Evolutionary conservation across 129 eudicot genomes (phyloP).

Genomic region (Escallonia herrerae): DNA sequence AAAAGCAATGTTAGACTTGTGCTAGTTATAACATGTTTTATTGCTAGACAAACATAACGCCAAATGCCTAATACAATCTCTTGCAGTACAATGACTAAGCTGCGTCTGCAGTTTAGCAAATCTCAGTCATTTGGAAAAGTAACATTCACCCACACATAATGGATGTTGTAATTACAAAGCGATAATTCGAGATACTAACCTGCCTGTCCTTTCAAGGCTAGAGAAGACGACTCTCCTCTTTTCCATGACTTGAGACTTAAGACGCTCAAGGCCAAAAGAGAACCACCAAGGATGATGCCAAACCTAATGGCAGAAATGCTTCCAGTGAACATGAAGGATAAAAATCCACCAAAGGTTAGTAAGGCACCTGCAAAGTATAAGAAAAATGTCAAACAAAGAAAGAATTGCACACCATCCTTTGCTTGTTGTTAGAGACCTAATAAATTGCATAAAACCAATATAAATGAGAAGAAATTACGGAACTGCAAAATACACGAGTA

Average conservation of each 20-base stretch:
- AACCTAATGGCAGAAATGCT: slow-evolving; percentile 82
- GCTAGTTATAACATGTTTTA: no score
- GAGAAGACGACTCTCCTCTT: slow-evolving; percentile 52
- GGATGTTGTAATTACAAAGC: neutral
- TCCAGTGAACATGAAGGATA: slow-evolving; percentile 86
- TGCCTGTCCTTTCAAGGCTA: slow-evolving; percentile 80
- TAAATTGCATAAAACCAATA: neutral
- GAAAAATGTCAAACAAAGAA: slow-evolving; percentile 1
- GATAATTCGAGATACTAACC: slow-evolving; percentile 35
- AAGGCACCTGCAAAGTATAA: slow-evolving; percentile 52
- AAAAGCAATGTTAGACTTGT: no score
- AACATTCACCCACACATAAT: neutral
- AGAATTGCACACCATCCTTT: neutral
- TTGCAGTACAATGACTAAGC: no score
- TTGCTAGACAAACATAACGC: no score
- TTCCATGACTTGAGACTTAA: slow-evolving; percentile 87
- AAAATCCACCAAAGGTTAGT: slow-evolving; percentile 72
- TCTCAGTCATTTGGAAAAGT: no score
- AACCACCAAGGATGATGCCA: slow-evolving; percentile 91
- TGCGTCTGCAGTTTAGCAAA: no score
- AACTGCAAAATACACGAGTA: neutral
- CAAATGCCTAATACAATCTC: no score
- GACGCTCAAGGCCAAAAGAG: slow-evolving; percentile 74
- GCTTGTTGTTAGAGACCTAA: neutral
- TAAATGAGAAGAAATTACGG: neutral